A percentile compares a stretch with the other conserved stretches of the same genome.
phyloP scores from a whole-genome alignment of 495 filamentous ascomycete species.

The Viridothelium virens region DNA sequence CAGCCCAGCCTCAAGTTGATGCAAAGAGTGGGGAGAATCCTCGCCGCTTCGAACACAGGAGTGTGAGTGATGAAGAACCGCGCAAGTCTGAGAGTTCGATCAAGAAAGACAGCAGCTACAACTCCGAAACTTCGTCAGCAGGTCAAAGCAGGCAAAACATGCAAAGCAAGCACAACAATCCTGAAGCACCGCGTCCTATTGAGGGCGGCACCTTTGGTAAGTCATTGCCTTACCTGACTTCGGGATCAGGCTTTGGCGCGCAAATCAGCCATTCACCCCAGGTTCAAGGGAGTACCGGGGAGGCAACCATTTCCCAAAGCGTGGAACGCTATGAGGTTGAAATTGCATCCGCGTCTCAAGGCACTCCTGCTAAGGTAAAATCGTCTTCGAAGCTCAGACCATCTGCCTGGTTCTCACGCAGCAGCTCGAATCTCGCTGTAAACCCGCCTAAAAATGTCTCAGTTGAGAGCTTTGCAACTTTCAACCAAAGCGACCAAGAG shows the following conservation, averaged over 20 bases:
- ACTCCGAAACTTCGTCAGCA: background rate
- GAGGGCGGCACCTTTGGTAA: slow-evolving; percentile 1
- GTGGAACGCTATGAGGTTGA: background rate
- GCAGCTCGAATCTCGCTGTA: background rate
- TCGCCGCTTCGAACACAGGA: background rate
- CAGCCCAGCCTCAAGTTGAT: background rate
- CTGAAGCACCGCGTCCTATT: slow-evolving; percentile 1
- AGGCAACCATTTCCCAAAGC: background rate
- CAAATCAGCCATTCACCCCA: background rate
- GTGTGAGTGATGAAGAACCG: background rate
- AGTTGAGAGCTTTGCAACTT: background rate
- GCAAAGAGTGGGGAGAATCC: background rate
- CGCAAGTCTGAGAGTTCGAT: background rate
- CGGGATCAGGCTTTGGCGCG: background rate
- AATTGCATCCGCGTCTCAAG: background rate
- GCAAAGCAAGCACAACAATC: background rate
- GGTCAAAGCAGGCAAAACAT: background rate
- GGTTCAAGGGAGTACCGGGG: background rate
- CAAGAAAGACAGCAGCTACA: slow-evolving; percentile 1
- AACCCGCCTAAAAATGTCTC: background rate
- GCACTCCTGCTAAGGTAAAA: background rate
- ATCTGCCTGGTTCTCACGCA: slow-evolving; percentile 5
- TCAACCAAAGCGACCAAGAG: background rate
- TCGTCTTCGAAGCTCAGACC: background rate
- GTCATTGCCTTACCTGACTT: background rate